Conservation (phyloP, 768 basidiomycete species). For the Peribolospora baueri region DNA sequence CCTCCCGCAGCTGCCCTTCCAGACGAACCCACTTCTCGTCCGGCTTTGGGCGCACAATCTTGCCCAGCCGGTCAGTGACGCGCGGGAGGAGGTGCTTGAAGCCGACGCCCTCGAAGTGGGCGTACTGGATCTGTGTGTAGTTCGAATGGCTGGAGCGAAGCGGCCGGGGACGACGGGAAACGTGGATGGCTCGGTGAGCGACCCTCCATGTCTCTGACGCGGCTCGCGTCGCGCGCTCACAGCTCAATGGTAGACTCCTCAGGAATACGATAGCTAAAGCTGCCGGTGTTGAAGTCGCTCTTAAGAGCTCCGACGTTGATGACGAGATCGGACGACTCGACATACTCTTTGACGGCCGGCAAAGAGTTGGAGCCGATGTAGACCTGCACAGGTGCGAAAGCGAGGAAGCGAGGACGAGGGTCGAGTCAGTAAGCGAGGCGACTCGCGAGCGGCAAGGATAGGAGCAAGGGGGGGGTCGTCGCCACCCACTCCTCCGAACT, state of each 20-base stretch:
- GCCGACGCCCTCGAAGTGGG: slow-evolving; percentile 10
- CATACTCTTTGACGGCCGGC: slow-evolving; percentile 39
- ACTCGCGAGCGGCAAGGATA: not conserved
- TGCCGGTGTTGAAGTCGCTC: slow-evolving; percentile 71
- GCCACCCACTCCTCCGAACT: slow-evolving; percentile 50
- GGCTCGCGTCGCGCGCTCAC: no score
- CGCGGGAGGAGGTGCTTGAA: slow-evolving; percentile 18
- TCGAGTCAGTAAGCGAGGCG: not conserved
- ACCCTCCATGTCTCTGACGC: no score
- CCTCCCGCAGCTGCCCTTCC: no score
- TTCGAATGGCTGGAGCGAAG: slow-evolving; percentile 40
- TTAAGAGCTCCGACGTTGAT: slow-evolving; percentile 29
- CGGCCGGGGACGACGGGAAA: not conserved
- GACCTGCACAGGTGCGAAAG: slow-evolving; percentile 22
- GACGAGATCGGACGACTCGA: slow-evolving; percentile 51
- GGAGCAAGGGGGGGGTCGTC: not conserved
- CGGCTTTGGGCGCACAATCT: no score
- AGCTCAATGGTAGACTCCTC: no score
- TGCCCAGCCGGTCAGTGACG: slow-evolving; percentile 7
- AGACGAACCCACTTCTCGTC: no score
- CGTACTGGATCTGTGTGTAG: slow-evolving; percentile 22
- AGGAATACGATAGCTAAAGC: slow-evolving; percentile 49
- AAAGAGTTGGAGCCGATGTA: slow-evolving; percentile 49
- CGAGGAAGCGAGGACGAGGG: not conserved
- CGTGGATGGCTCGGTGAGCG: no score